These are phyloP conservation scores for Diplodia corticola DNA, from an alignment of 2,329 filamentous ascomycete genomes.

Conservation along the genomic window DNA sequence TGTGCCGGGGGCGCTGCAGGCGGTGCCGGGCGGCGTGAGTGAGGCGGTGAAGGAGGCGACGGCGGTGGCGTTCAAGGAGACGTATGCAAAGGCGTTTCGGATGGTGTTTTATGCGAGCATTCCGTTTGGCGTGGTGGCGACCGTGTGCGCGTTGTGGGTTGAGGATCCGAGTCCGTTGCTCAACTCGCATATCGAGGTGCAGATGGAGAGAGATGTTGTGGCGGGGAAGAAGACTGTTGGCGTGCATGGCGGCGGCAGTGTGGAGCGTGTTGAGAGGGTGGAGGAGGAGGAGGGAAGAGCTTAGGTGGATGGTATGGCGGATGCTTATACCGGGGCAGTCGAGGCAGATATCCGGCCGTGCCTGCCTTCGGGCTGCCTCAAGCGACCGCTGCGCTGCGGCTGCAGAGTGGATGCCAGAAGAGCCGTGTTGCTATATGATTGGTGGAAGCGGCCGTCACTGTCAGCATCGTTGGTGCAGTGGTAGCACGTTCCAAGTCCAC, in stretches of 20 bases:
- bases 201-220: constrained; percentile 31
- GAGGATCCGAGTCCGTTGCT: constrained; percentile 35
- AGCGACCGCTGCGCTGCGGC: too few species aligned
- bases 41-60: constrained; percentile 22
- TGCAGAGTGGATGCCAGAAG: too few species aligned
- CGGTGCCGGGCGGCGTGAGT: constrained; percentile 26
- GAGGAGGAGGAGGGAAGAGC: background rate
- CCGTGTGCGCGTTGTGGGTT: constrained; percentile 27
- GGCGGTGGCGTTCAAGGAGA: constrained; percentile 32
- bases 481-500: too few species aligned
- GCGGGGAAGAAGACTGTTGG: background rate
- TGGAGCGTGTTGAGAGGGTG: background rate
- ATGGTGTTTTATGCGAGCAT: constrained; percentile 32
- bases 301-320: too few species aligned
- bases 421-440: too few species aligned
- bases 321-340: too few species aligned
- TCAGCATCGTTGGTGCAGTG: too few species aligned
- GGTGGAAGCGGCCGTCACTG: too few species aligned
- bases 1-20: constrained; percentile 27
- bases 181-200: constrained; percentile 37
- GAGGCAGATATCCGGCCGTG: too few species aligned
- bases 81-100: constrained; percentile 34
- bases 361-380: too few species aligned
- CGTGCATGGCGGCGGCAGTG: background rate
- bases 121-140: constrained; percentile 31